phyloP scores from a whole-genome alignment of 2,329 filamentous ascomycete genomes.

The Monilinia aucupariae region DNA sequence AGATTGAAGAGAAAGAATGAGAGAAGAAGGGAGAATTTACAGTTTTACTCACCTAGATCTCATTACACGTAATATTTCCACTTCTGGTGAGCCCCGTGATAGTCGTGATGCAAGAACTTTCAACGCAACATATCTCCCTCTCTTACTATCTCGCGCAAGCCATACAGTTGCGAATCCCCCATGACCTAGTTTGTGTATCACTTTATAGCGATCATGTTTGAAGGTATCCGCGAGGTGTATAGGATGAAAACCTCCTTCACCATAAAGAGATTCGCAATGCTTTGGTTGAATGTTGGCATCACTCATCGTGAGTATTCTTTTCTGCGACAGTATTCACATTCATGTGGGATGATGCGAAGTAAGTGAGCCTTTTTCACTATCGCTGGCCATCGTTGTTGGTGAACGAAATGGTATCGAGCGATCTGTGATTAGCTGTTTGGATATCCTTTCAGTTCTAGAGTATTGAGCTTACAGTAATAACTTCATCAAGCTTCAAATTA shows the following conservation, averaged over 20 bases:
- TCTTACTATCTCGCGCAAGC: slow-evolving; percentile 37
- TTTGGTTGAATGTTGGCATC: background rate
- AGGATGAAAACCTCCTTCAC: slow-evolving; percentile 41
- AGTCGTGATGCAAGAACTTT: slow-evolving; percentile 23
- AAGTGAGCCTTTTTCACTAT: background rate
- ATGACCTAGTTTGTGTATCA: slow-evolving; percentile 43
- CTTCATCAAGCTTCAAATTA: background rate
- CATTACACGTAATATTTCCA: slow-evolving; percentile 22
- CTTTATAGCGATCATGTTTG: slow-evolving; percentile 39
- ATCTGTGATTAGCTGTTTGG: too few species aligned
- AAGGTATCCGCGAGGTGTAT: slow-evolving; percentile 41
- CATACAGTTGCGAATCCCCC: slow-evolving; percentile 44
- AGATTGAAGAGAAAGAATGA: background rate
- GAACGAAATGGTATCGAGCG: background rate
- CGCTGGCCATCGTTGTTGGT: background rate
- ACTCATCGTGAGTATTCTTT: background rate
- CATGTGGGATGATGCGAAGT: background rate
- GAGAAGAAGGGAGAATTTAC: background rate
- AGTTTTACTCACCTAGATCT: background rate
- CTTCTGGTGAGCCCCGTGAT: slow-evolving; percentile 20
- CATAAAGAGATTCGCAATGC: slow-evolving; percentile 18
- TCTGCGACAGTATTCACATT: too few species aligned
- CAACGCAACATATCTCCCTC: slow-evolving; percentile 23
- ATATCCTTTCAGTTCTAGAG: too few species aligned
- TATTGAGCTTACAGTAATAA: too few species aligned